Conservation (phyloP, 345 rosid genomes). For the Gossypium raimondii region DNA sequence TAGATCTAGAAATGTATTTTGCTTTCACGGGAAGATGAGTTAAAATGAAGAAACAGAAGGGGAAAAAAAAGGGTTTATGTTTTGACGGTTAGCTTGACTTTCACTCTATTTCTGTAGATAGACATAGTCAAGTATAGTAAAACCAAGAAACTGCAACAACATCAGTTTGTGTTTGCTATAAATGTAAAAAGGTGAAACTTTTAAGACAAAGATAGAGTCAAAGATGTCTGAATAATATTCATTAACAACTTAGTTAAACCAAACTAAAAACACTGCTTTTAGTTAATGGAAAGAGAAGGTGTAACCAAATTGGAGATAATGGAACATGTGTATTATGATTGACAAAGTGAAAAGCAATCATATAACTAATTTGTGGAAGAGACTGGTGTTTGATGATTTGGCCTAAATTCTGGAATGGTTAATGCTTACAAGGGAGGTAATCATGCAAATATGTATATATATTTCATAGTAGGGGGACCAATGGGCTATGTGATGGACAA, state of each 20-base stretch:
- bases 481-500: neutral
- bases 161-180: too few relatives aligned
- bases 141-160: neutral
- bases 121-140: neutral
- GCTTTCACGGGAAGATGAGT: neutral
- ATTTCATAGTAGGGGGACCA: neutral
- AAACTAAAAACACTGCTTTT: too few relatives aligned
- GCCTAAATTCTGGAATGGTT: neutral
- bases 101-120: neutral
- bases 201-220: neutral
- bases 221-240: neutral
- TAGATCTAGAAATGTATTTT: neutral
- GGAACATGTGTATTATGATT: neutral
- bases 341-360: neutral
- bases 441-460: neutral
- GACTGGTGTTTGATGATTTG: neutral
- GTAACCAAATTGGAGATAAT: neutral
- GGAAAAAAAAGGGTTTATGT: neutral
- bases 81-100: neutral
- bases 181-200: too few relatives aligned
- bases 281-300: slow-evolving; percentile 3
- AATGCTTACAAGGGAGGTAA: neutral
- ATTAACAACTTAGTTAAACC: too few relatives aligned
- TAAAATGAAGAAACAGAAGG: neutral
- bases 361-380: slow-evolving; percentile 7